Evolutionary conservation across 106 monocot species (phyloP).

Genomic region (Agapanthus africanus): DNA sequence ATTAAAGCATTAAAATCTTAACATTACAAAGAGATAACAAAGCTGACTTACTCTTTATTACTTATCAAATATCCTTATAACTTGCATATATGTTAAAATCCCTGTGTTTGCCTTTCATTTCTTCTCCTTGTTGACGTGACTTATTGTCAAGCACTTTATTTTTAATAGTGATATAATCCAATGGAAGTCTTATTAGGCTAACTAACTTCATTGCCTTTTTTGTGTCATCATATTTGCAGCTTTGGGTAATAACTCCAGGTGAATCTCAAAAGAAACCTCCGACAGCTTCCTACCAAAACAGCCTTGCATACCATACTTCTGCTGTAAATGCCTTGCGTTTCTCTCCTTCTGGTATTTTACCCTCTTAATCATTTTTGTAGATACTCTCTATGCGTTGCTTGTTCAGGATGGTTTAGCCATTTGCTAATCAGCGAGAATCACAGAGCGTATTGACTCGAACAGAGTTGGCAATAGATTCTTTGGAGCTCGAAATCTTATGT

Average conservation of each 20-base stretch:
- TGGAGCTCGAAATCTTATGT: too few relatives aligned
- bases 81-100: not conserved
- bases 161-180: not conserved
- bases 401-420: not conserved
- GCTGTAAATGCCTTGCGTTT: slow-evolving; percentile 77
- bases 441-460: not conserved
- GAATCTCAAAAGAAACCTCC: slow-evolving; percentile 64
- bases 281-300: slow-evolving; percentile 49
- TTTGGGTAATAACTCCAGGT: slow-evolving; percentile 55
- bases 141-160: not conserved
- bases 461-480: not conserved
- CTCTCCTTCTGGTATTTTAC: slow-evolving; percentile 67
- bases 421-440: not conserved
- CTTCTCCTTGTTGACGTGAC: not conserved
- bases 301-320: slow-evolving; percentile 76
- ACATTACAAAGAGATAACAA: too few relatives aligned
- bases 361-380: not conserved
- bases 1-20: too few relatives aligned
- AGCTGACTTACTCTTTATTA: too few relatives aligned
- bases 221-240: slow-evolving; percentile 35
- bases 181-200: not conserved
- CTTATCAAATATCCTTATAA: too few relatives aligned
- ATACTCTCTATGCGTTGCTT: not conserved
- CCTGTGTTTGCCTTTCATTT: not conserved
- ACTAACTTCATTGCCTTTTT: not conserved